Conservation (phyloP, 1,139 yeast species). For the Casaregolazyma lundiana region DNA sequence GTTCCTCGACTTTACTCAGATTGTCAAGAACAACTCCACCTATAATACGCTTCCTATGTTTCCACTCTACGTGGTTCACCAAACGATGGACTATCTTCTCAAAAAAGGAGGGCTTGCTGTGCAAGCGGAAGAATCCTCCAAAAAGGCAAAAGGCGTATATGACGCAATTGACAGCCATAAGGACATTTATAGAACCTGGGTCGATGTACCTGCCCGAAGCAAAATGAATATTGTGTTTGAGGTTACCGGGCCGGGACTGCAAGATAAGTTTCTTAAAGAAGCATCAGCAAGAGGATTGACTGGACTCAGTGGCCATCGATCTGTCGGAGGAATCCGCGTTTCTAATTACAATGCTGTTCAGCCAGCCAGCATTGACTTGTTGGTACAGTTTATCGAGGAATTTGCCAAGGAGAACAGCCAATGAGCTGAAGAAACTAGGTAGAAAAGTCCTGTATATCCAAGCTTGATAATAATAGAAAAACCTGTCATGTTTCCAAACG, state of each 20-base stretch:
- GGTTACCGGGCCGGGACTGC: constrained; percentile 53
- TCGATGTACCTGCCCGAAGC: constrained; percentile 60
- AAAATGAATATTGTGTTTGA: constrained; percentile 93
- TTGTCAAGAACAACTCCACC: constrained; percentile 82
- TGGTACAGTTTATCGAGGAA: constrained; percentile 55
- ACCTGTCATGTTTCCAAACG: too few species aligned
- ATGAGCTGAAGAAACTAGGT: too few species aligned
- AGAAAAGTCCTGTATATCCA: too few species aligned
- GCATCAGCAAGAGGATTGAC: constrained; percentile 54
- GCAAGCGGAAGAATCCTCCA: constrained; percentile 54
- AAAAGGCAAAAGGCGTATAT: constrained; percentile 62
- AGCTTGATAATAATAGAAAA: too few species aligned
- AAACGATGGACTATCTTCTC: constrained; percentile 64
- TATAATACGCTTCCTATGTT: constrained; percentile 95
- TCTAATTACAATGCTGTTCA: constrained; percentile 83
- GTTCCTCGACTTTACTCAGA: constrained; percentile 82
- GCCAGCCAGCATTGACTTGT: constrained; percentile 54
- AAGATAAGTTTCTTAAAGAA: constrained; percentile 59
- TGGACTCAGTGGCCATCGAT: constrained; percentile 93
- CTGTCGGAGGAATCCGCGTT: constrained; percentile 96
- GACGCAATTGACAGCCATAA: constrained; percentile 60
- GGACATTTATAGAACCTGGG: constrained; percentile 62
- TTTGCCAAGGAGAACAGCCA: constrained; percentile 47
- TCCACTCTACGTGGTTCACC: constrained; percentile 76
- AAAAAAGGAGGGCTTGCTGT: constrained; percentile 54